Evolutionary conservation across 129 eudicot genomes (phyloP).

Genomic region (Artemisia annua): DNA sequence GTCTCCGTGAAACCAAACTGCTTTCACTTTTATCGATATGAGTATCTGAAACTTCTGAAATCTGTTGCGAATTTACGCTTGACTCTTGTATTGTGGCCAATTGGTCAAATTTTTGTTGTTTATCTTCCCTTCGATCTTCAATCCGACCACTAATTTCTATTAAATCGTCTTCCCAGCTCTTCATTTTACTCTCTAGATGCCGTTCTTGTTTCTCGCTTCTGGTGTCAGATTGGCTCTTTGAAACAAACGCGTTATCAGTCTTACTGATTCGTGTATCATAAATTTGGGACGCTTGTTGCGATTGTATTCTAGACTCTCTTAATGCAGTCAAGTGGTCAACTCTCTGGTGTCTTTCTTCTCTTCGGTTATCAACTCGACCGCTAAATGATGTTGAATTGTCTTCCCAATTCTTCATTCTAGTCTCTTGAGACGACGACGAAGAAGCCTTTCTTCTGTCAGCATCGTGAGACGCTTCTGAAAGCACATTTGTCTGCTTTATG

Average conservation of each 20-base stretch:
- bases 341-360: slow-evolving; percentile 38
- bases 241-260: too few species aligned
- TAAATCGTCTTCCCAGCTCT: slow-evolving; percentile 29
- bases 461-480: slow-evolving; percentile 40
- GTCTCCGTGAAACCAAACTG: too few species aligned
- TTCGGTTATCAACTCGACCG: slow-evolving; percentile 33
- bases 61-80: slow-evolving; percentile 39
- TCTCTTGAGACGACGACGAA: slow-evolving; percentile 28
- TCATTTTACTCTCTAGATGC: slow-evolving; percentile 21
- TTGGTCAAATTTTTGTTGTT: slow-evolving; percentile 40
- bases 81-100: slow-evolving; percentile 29
- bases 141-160: slow-evolving; percentile 25
- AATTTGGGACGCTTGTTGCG: slow-evolving; percentile 20
- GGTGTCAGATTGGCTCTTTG: too few species aligned
- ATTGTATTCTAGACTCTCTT: slow-evolving; percentile 38
- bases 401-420: slow-evolving; percentile 29
- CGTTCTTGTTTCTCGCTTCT: too few species aligned
- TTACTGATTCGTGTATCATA: too few species aligned
- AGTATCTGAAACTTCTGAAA: slow-evolving; percentile 30
- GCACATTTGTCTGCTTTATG: slow-evolving; percentile 34
- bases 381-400: slow-evolving; percentile 29
- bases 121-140: slow-evolving; percentile 42
- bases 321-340: slow-evolving; percentile 31
- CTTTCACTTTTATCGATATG: slow-evolving; percentile 15
- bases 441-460: slow-evolving; percentile 36